Evolutionary conservation across 257 asterid genomes (phyloP).

Genomic region (Osmanthus fragrans): DNA sequence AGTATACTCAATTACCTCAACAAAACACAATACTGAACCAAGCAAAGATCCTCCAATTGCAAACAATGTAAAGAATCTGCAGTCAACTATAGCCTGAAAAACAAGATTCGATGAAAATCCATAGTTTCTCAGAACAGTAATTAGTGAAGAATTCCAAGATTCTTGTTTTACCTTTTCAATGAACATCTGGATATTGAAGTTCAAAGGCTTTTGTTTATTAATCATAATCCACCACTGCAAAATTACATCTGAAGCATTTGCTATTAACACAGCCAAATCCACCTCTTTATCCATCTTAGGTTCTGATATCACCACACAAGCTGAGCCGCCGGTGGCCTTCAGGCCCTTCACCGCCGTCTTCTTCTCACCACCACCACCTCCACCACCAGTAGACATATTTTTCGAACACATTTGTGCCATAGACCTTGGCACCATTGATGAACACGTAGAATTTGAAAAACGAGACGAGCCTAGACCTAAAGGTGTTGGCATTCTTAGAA

Average conservation of each 20-base stretch:
- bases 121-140: no score
- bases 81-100: constrained; percentile 71
- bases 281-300: constrained; percentile 35
- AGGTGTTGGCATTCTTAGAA: constrained; percentile 45
- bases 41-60: constrained; percentile 81
- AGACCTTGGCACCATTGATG: constrained; percentile 13
- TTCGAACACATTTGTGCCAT: constrained; percentile 27
- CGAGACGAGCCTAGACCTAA: constrained; percentile 14
- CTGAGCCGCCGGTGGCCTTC: constrained; percentile 36
- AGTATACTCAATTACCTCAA: constrained; percentile 50
- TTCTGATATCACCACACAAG: constrained; percentile 34
- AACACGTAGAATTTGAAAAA: constrained; percentile 6
- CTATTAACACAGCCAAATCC: constrained; percentile 34
- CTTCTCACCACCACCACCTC: constrained; percentile 31
- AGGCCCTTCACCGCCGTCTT: constrained; percentile 37
- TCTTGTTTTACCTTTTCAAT: constrained; percentile 57
- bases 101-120: not conserved
- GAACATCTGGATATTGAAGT: constrained; percentile 48
- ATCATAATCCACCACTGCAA: constrained; percentile 32
- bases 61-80: constrained; percentile 76
- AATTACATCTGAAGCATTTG: constrained; percentile 26
- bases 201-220: constrained; percentile 37
- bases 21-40: constrained; percentile 63
- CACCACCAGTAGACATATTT: constrained; percentile 12
- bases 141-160: not conserved